Evolutionary conservation across 306 rosid species (phyloP), one percentile per base, ranked within the genome.

Genomic region (Vigna angularis): DNA sequence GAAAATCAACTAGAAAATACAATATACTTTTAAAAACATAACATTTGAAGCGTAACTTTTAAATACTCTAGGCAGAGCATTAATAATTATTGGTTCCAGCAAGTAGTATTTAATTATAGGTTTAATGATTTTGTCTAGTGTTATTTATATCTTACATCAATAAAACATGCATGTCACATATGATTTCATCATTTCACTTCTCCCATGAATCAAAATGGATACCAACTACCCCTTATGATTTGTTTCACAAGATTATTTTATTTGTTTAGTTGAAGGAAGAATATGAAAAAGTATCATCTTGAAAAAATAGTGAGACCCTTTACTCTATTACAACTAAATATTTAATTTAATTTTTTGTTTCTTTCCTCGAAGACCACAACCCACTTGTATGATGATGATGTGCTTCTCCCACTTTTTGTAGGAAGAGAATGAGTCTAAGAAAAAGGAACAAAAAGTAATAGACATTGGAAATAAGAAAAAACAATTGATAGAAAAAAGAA

Each of bases 161-260:
- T 15, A 15, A 7, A 32, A 7, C 6, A 36, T 72, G 66, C 44
- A 48, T 13, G 76, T 58, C 74, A 48, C 66, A 38, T 58, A 0
- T 53, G 30, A 2, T 36, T 16, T 47, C 50, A 61, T 48, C 81
- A 69, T 58, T 74, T 49, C 10, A 63, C 30, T 51, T 58, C 82
- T 83, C 72, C 83, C 16, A 83, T 72, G 86, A 83, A 85, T 81
- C 74, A 57, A 30, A 20, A 74, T 55, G 69, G 73, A 77, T 73
- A 75, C 88, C 69, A 82, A 82, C 77, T 44, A 20, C 53, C 83
- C 42, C 8, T 57, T 49, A 56, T 7, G 44, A 6, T 38, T 38
- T 38, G 44, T 38, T 38, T 38, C 44, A 38, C 44, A 38, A 38
- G 2, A 8, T 36, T 36, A 36, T 36, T 32, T 36, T 36, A 36